Conservation (phyloP, 805 yeast species). For the Yamadazyma paraphyllophila region DNA sequence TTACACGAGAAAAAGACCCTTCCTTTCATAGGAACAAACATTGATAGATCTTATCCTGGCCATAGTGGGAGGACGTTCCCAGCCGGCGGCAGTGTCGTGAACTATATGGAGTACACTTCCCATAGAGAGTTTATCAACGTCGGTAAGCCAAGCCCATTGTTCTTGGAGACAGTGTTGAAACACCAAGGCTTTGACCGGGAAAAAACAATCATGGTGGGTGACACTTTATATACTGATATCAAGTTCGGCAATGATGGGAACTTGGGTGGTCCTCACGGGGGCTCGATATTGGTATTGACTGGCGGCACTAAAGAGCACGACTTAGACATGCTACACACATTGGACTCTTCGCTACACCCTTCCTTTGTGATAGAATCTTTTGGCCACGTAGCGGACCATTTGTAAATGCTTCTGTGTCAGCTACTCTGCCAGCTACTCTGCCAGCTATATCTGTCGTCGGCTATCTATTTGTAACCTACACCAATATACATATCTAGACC, state of each 20-base stretch:
- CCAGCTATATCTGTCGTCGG: too few species aligned
- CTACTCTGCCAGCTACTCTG: too few species aligned
- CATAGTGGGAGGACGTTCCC: constrained; percentile 36
- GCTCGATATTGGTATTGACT: constrained; percentile 33
- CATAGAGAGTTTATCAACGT: constrained; percentile 32
- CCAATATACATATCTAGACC: neutral
- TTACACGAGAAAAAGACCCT: constrained; percentile 27
- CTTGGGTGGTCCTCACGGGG: constrained; percentile 28
- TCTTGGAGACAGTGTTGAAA: constrained; percentile 29
- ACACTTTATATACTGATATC: constrained; percentile 42
- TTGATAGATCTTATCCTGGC: constrained; percentile 42
- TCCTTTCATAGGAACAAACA: constrained; percentile 41
- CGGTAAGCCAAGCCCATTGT: constrained; percentile 36
- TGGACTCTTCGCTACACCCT: constrained; percentile 23
- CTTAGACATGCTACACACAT: constrained; percentile 11
- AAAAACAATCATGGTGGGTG: constrained; percentile 40
- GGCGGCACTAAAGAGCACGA: constrained; percentile 34
- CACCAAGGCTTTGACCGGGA: constrained; percentile 24
- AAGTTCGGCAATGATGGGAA: constrained; percentile 43
- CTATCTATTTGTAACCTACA: too few species aligned
- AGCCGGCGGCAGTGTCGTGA: constrained; percentile 42
- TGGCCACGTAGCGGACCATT: constrained; percentile 21
- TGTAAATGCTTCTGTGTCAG: too few species aligned
- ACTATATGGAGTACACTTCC: constrained; percentile 35
- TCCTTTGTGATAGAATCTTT: constrained; percentile 30